A percentile compares a stretch with the other conserved stretches of the same genome.
Conservation (phyloP, 495 filamentous ascomycete species). For the Trichoderma virens region DNA sequence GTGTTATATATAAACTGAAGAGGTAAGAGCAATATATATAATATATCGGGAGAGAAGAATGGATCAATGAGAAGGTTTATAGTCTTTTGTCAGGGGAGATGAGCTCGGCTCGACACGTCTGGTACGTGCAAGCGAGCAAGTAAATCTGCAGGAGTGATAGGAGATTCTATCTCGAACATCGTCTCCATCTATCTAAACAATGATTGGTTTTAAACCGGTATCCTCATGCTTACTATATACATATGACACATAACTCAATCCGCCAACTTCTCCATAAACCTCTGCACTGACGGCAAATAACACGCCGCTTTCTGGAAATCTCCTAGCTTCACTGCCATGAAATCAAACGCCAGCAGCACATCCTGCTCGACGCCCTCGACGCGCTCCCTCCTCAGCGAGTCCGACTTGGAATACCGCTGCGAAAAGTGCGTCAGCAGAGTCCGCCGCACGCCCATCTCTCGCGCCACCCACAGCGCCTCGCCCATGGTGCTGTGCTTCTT, state of each 20-base stretch:
- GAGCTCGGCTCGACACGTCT: too few species aligned
- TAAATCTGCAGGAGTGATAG: too few species aligned
- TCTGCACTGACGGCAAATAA: conserved; percentile 64
- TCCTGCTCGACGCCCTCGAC: conserved; percentile 33
- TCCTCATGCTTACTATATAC: not conserved
- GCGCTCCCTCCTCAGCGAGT: conserved; percentile 23
- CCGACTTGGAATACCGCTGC: conserved; percentile 83
- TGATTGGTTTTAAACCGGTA: too few species aligned
- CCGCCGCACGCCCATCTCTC: conserved; percentile 64
- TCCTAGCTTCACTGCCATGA: conserved; percentile 73
- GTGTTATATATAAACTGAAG: too few species aligned
- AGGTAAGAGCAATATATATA: too few species aligned
- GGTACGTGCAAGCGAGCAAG: too few species aligned
- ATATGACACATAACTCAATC: conserved; percentile 12
- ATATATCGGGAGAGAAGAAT: too few species aligned
- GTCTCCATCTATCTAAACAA: too few species aligned
- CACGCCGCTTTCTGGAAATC: conserved; percentile 71
- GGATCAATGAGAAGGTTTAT: too few species aligned
- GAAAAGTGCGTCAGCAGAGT: conserved; percentile 89
- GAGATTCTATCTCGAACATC: too few species aligned
- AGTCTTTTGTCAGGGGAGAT: too few species aligned
- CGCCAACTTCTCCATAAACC: conserved; percentile 48
- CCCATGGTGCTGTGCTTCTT: conserved; percentile 85
- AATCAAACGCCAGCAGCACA: conserved; percentile 77
- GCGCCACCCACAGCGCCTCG: conserved; percentile 75